phyloP scores from a whole-genome alignment of 179 eudicot genomes.

The Beta macrorhiza region DNA sequence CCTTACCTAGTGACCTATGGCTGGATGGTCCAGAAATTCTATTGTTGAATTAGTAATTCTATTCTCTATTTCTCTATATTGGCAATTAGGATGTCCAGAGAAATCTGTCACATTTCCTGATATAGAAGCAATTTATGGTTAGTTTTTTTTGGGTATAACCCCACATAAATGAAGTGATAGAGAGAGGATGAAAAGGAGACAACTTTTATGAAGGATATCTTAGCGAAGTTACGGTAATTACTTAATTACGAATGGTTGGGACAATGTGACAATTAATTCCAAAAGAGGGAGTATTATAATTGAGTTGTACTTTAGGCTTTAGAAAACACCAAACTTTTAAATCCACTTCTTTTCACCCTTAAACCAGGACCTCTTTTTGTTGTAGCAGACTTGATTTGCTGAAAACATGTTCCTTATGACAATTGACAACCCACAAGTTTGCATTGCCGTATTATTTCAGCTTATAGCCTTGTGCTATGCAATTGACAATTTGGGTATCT shows the following conservation, averaged over 20 bases:
- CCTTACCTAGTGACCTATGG: neutral
- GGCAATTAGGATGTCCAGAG: too few species aligned
- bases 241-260: neutral
- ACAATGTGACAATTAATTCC: too few species aligned
- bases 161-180: neutral
- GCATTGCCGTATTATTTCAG: neutral
- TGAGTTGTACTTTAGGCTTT: too few species aligned
- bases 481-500: neutral
- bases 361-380: neutral
- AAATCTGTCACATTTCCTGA: neutral
- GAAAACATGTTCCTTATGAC: neutral
- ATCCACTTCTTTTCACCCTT: neutral
- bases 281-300: too few species aligned
- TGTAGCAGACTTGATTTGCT: slow-evolving; percentile 1
- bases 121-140: neutral
- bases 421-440: neutral
- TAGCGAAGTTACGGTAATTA: neutral
- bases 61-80: too few species aligned
- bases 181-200: neutral
- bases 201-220: neutral
- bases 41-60: neutral
- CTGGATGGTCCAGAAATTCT: neutral
- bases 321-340: neutral
- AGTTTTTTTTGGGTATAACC: neutral
- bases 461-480: neutral